Percentiles rank a stretch among this genome's conserved stretches.
phyloP scores from a whole-genome alignment of 441 rosid genomes.

The Cnidoscolus chayamansa region DNA sequence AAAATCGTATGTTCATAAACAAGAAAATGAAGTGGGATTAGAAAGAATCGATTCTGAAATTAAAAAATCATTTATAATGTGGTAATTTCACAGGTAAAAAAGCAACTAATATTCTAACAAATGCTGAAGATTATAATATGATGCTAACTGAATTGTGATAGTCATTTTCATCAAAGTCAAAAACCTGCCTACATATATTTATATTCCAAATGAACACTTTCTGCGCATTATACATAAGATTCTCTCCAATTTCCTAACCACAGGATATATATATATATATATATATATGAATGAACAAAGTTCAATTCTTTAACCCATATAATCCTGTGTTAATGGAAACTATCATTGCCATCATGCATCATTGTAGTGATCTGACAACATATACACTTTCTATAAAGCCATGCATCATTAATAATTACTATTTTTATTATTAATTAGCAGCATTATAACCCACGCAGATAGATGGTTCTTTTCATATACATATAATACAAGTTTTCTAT shows the following conservation, averaged over 20 bases:
- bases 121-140: background rate
- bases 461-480: too few relatives aligned
- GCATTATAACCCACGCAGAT: too few relatives aligned
- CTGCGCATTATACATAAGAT: constrained; percentile 21
- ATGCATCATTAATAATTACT: background rate
- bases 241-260: constrained; percentile 7
- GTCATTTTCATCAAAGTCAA: constrained; percentile 33
- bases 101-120: background rate
- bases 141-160: constrained; percentile 16
- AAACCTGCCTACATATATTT: constrained; percentile 10
- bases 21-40: too few relatives aligned
- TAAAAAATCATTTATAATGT: too few relatives aligned
- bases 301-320: constrained; percentile 17
- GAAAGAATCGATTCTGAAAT: too few relatives aligned
- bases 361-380: constrained; percentile 45
- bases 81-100: too few relatives aligned
- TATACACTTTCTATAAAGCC: constrained; percentile 27
- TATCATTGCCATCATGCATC: constrained; percentile 39
- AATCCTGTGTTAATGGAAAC: constrained; percentile 20
- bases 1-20: too few relatives aligned
- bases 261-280: constrained; percentile 16
- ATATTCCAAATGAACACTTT: constrained; percentile 27
- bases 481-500: too few relatives aligned
- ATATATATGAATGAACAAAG: constrained; percentile 19
- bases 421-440: too few relatives aligned